Percentiles rank a stretch among this genome's conserved stretches.
Conservation (phyloP, 2,329 filamentous ascomycete genomes). For the Talaromyces sp. region DNA sequence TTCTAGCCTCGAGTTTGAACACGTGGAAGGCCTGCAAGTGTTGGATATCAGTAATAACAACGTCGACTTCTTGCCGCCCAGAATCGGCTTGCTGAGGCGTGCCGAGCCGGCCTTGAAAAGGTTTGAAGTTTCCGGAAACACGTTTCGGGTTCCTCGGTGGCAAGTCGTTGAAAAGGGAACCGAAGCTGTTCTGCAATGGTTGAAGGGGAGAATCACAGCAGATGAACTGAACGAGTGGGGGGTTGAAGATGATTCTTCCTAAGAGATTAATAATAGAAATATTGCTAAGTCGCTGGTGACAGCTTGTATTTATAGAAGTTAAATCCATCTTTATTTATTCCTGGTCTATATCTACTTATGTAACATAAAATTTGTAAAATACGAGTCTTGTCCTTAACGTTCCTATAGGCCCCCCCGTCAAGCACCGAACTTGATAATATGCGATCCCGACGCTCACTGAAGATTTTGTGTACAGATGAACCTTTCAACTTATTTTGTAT, state of each 20-base stretch:
- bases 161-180: conserved; percentile 82
- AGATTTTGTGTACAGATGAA: too few relatives aligned
- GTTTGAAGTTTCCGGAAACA: conserved; percentile 77
- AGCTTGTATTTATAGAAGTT: not conserved
- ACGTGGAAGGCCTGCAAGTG: conserved; percentile 67
- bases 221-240: conserved; percentile 37
- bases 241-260: conserved; percentile 17
- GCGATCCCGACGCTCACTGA: too few relatives aligned
- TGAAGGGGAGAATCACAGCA: conserved; percentile 68
- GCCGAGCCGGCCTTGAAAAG: conserved; percentile 49
- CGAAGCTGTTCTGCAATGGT: conserved; percentile 74
- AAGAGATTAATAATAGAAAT: not conserved
- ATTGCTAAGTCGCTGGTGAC: not conserved
- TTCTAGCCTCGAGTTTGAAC: conserved; percentile 64
- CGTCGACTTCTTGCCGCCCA: conserved; percentile 73
- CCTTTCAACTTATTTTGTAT: too few relatives aligned
- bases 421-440: too few relatives aligned
- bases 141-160: conserved; percentile 81
- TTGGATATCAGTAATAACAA: conserved; percentile 83
- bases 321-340: conserved; percentile 4
- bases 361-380: too few relatives aligned
- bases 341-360: too few relatives aligned
- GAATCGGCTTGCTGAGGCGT: conserved; percentile 68
- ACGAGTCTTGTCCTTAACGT: too few relatives aligned
- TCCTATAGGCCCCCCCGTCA: too few relatives aligned